phyloP scores from a whole-genome alignment of 177 flowering plant species.

The Vitis hybrid region DNA sequence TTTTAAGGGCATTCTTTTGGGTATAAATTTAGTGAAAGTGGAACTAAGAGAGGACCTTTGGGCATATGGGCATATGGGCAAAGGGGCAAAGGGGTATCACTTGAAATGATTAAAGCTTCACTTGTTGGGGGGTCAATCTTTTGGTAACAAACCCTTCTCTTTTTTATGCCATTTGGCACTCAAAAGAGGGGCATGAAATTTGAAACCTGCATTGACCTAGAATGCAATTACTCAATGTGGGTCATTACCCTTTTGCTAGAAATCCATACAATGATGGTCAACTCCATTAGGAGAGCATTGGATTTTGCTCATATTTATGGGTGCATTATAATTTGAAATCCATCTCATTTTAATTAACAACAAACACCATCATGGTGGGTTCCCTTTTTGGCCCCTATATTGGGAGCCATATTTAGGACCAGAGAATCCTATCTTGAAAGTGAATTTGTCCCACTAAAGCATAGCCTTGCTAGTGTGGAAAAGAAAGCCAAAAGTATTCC shows the following conservation, averaged over 20 bases:
- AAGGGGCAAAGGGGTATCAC: background rate
- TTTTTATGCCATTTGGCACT: background rate
- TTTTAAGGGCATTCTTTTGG: too few species aligned
- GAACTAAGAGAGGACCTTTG: too few species aligned
- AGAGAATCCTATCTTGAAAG: slow-evolving; percentile 16
- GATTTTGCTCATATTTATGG: slow-evolving; percentile 8
- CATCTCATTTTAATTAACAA: slow-evolving; percentile 2
- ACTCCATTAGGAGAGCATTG: slow-evolving; percentile 9
- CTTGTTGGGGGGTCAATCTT: slow-evolving; percentile 1
- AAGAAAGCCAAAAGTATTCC: too few species aligned
- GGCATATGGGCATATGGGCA: too few species aligned
- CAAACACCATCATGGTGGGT: slow-evolving; percentile 24
- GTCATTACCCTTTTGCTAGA: slow-evolving; percentile 2
- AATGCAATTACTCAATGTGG: slow-evolving; percentile 7
- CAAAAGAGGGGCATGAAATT: slow-evolving; percentile 1
- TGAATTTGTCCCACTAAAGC: slow-evolving; percentile 4
- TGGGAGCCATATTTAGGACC: slow-evolving; percentile 8
- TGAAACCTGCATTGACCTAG: slow-evolving; percentile 19
- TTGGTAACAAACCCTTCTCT: background rate
- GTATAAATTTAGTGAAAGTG: too few species aligned
- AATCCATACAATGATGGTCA: slow-evolving; percentile 12
- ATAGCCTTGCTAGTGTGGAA: too few species aligned
- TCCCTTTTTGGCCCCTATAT: slow-evolving; percentile 33
- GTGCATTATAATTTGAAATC: slow-evolving; percentile 9
- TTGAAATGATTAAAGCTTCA: slow-evolving; percentile 3